A percentile compares a stretch with the other conserved stretches of the same genome.
Conservation (phyloP, 2,329 filamentous ascomycete genomes). For the Byssoonygena ceratinophila region DNA sequence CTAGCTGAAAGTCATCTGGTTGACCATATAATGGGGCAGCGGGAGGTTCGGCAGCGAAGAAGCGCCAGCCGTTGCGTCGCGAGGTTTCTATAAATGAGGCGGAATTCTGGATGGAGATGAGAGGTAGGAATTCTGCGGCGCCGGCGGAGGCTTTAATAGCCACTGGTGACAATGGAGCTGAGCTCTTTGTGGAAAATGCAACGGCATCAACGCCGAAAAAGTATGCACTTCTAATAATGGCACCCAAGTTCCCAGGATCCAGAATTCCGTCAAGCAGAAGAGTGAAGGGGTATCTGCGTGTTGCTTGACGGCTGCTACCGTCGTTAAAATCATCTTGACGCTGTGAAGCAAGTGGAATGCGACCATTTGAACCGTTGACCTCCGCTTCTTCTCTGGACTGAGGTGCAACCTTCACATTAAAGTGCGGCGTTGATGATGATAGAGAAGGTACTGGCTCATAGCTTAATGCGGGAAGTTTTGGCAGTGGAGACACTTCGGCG, state of each 20-base stretch:
- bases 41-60: conserved; percentile 61
- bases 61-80: conserved; percentile 62
- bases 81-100: conserved; percentile 60
- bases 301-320: background rate
- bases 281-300: conserved; percentile 30
- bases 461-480: conserved; percentile 55
- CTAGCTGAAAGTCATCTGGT: conserved; percentile 7
- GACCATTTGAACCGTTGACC: conserved; percentile 57
- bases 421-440: conserved; percentile 41
- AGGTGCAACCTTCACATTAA: conserved; percentile 50
- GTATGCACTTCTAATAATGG: conserved; percentile 75
- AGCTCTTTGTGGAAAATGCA: conserved; percentile 61
- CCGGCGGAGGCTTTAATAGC: conserved; percentile 82
- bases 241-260: conserved; percentile 84
- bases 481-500: conserved; percentile 75
- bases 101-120: conserved; percentile 60
- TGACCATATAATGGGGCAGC: conserved; percentile 19
- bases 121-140: conserved; percentile 66
- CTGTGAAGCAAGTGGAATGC: conserved; percentile 33
- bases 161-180: conserved; percentile 62
- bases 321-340: background rate
- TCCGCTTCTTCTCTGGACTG: conserved; percentile 64
- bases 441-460: conserved; percentile 45
- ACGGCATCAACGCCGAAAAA: conserved; percentile 86
- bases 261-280: conserved; percentile 43